Percentiles rank a stretch among this genome's conserved stretches.
These are phyloP conservation scores for Pseudogymnoascus sp. DNA, from an alignment of 2,329 filamentous ascomycete species.

Conservation along the genomic window DNA sequence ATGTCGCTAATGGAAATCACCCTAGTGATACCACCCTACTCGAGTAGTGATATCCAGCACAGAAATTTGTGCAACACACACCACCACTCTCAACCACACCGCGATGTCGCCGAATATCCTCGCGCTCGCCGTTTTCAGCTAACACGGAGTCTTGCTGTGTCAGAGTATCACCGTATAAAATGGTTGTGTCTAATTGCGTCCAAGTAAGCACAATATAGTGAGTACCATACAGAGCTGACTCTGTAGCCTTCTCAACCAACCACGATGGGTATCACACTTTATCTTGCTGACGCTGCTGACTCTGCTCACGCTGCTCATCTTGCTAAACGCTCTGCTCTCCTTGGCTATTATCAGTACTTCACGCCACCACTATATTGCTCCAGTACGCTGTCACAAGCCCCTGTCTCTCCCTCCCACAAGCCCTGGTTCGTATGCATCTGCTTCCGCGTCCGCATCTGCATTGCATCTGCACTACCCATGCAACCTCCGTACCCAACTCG, in stretches of 20 bases:
- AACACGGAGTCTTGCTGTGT: neutral
- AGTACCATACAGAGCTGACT: neutral
- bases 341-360: neutral
- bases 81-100: neutral
- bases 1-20: neutral
- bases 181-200: neutral
- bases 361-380: neutral
- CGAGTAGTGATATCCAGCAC: neutral
- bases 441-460: neutral
- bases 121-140: neutral
- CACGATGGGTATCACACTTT: neutral
- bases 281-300: neutral
- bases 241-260: neutral
- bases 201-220: neutral
- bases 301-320: neutral
- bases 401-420: neutral
- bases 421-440: neutral
- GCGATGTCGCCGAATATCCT: neutral
- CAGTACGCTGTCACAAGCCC: neutral
- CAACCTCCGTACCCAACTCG: neutral
- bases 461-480: neutral
- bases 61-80: neutral
- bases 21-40: neutral
- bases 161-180: neutral
- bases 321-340: neutral